Base-by-base conservation (phyloP, 345 rosid species). In the Camelina sativa region DNA sequence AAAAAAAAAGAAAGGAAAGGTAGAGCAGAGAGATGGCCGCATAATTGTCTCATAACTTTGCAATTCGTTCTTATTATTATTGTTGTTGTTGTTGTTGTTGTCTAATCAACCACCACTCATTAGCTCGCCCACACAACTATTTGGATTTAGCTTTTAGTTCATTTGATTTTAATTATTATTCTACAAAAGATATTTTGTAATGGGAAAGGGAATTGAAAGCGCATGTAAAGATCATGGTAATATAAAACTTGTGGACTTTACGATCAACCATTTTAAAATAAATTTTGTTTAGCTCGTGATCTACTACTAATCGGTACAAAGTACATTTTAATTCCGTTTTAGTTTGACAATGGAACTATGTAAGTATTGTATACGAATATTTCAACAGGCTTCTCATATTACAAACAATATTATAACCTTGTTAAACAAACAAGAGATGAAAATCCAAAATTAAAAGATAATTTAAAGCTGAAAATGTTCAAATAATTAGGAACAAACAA, bases 51-150 rank as follows among this genome's bases (percentile, higher is more conserved):
- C 50, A 34, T 53, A 69, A 62, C 57, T 61, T 65, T 59, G 54
- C 59, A 68, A 4, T 28, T 28, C 30, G 30, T 6, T 40, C 16
- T 66, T 62, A 34, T 34, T 69, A 30, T 62, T 38, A 54, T 62
- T 30, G 43, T 75, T 61, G 46, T n/a, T 38, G 62, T 62, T 30
- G 43, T 75, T 61, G 46, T n/a, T 55, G 50, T 61, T 75, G 62
- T 68, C 75, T 69, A 76, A 76, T 69, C 70, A 76, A 63, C 71
- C 51, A 62, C 75, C 80, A 76, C 71, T 76, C 75, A 76, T 55
- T 69, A 46, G 52, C 71, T 62, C 59, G 55, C 68, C 52, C 73
- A 50, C 65, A 63, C 51, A 62, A 47, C 25, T 32, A 44, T 53
- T 28, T 23, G 32, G 22, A 61, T 68, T 68, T 68, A 22, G 51